These are phyloP conservation scores for Stenogyne calaminthoides DNA, from an alignment of 305 asterid genomes.

Conservation along the genomic window DNA sequence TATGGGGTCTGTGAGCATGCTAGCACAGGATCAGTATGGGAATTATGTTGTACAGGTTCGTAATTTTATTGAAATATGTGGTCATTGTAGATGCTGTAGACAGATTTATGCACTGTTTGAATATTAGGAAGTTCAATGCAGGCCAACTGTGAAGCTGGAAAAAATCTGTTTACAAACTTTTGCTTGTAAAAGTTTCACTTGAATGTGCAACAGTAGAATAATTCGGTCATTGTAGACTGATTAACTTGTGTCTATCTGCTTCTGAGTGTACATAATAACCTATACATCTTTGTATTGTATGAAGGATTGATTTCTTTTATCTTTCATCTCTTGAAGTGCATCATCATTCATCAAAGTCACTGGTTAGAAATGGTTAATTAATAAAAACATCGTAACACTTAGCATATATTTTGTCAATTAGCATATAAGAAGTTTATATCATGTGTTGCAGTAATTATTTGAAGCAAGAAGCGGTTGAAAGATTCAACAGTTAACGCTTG, in stretches of 20 bases:
- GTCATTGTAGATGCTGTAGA: neutral
- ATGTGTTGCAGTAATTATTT: too few species aligned
- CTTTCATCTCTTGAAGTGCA: neutral
- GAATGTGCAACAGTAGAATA: neutral
- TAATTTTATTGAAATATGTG: neutral
- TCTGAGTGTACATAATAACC: neutral
- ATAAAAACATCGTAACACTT: neutral
- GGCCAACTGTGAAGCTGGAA: neutral
- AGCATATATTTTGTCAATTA: neutral
- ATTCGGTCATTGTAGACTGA: neutral
- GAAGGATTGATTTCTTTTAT: neutral
- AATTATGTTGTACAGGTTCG: conserved; percentile 84
- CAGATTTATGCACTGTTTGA: too few species aligned
- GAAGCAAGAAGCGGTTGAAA: neutral
- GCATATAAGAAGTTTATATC: too few species aligned
- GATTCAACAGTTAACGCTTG: neutral
- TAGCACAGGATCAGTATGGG: conserved; percentile 89
- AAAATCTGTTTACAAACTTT: neutral
- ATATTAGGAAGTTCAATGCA: too few species aligned
- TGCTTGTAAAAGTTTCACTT: neutral
- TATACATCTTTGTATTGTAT: neutral
- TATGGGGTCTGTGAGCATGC: conserved; percentile 72
- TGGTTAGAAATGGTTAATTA: neutral
- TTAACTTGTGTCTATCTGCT: neutral
- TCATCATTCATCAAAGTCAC: neutral